A percentile compares a stretch with the other conserved stretches of the same genome.
phyloP scores from a whole-genome alignment of 1,284 basidiomycete genomes.

The Ceratorhiza oryzae-sativae region DNA sequence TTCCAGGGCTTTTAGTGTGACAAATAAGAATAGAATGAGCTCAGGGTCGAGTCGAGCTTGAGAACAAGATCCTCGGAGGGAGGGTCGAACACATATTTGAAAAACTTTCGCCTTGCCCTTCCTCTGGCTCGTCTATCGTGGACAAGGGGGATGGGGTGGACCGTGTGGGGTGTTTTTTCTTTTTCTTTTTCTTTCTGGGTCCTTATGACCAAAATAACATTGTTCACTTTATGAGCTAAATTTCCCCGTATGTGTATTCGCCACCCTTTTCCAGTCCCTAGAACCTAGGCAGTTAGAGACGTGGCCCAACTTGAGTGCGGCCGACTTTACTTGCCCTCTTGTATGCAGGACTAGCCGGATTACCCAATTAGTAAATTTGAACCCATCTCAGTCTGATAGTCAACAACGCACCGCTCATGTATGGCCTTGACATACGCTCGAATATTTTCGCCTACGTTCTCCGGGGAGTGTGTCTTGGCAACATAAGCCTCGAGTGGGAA shows the following conservation, averaged over 20 bases:
- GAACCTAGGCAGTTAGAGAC: conserved; percentile 3
- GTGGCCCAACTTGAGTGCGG: neutral
- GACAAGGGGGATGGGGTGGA: no score
- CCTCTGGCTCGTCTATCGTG: no score
- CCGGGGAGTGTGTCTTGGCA: conserved; percentile 38
- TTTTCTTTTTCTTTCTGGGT: no score
- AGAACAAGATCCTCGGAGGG: no score
- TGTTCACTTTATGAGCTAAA: no score
- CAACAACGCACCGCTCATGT: conserved; percentile 48
- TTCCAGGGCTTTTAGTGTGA: no score
- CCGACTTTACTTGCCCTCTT: conserved; percentile 26
- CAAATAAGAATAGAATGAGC: no score
- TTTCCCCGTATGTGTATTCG: conserved; percentile 41
- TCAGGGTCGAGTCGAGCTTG: no score
- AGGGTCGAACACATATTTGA: no score
- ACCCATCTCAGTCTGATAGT: neutral
- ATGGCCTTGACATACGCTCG: conserved; percentile 49
- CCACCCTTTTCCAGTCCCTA: conserved; percentile 43
- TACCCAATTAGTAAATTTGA: neutral
- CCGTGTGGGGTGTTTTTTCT: no score
- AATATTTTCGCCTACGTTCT: conserved; percentile 46
- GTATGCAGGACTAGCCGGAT: conserved; percentile 29
- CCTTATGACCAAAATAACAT: no score
- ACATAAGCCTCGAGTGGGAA: conserved; percentile 50
- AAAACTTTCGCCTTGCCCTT: no score